Percentiles rank a stretch among this genome's conserved stretches.
phyloP scores from a whole-genome alignment of 177 flowering plant genomes.

The Tripterygium wilfordii region DNA sequence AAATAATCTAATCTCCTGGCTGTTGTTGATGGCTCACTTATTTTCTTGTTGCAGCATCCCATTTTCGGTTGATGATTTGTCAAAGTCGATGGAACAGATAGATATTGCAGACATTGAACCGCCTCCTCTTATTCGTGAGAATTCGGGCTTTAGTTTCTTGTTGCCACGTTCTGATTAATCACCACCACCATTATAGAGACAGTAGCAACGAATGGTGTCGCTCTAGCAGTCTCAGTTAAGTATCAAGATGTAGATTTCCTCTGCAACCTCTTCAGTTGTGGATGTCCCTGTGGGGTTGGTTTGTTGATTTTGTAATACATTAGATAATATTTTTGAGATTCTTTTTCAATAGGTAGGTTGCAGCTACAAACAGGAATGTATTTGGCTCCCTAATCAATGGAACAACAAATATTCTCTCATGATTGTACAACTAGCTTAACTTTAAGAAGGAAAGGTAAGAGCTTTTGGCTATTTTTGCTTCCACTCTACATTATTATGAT shows the following conservation, averaged over 20 bases:
- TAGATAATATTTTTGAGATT: background rate
- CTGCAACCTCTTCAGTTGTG: conserved; percentile 1
- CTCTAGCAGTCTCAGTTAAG: background rate
- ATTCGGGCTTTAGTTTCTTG: conserved; percentile 76
- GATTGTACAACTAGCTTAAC: conserved; percentile 15
- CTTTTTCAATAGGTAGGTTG: background rate
- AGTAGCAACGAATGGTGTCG: too few species aligned
- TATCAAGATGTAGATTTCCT: background rate
- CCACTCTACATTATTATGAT: too few species aligned
- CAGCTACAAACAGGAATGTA: conserved; percentile 3
- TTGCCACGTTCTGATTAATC: conserved; percentile 57
- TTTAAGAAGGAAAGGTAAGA: background rate
- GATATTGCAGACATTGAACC: conserved; percentile 46
- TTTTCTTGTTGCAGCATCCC: conserved; percentile 42
- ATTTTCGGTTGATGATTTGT: conserved; percentile 57
- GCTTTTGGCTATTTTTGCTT: too few species aligned
- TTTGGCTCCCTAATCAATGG: conserved; percentile 4
- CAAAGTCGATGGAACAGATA: conserved; percentile 55
- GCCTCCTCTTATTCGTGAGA: conserved; percentile 63
- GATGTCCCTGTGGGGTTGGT: conserved; percentile 4
- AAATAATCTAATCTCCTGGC: background rate
- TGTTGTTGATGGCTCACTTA: background rate
- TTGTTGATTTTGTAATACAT: background rate
- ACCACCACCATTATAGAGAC: too few species aligned
- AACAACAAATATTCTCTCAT: background rate